These are phyloP conservation scores for Emericellopsis atlantica DNA, from an alignment of 2,329 filamentous ascomycete species.

Conservation along the genomic window DNA sequence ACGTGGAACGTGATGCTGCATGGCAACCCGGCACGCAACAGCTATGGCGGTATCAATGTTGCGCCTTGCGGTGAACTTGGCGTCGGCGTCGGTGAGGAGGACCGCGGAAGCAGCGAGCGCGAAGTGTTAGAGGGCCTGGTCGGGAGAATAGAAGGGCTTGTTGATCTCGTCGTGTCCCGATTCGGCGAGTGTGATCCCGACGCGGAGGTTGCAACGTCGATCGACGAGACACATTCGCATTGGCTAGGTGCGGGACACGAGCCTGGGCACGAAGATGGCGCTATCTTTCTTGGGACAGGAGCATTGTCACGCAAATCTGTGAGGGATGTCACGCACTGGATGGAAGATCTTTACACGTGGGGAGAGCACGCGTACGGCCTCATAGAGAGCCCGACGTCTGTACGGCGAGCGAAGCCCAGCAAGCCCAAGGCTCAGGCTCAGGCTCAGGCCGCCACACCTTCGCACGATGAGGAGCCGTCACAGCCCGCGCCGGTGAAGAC, in stretches of 20 bases:
- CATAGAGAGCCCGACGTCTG: slow-evolving; percentile 61
- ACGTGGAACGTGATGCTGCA: slow-evolving; percentile 86
- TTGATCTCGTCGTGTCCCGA: slow-evolving; percentile 78
- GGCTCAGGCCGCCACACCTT: neutral
- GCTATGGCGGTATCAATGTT: slow-evolving; percentile 77
- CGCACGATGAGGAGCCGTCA: neutral
- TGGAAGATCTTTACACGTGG: slow-evolving; percentile 76
- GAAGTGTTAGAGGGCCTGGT: slow-evolving; percentile 88
- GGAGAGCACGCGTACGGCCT: slow-evolving; percentile 80
- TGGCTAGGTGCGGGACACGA: slow-evolving; percentile 68
- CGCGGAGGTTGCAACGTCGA: slow-evolving; percentile 10
- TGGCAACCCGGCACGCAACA: slow-evolving; percentile 70
- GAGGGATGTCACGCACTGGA: slow-evolving; percentile 67
- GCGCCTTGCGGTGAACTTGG: slow-evolving; percentile 85
- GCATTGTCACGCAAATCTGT: slow-evolving; percentile 60
- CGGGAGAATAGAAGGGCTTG: slow-evolving; percentile 64
- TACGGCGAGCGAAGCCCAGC: slow-evolving; percentile 32
- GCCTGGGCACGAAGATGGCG: slow-evolving; percentile 63
- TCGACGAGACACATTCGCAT: slow-evolving; percentile 8
- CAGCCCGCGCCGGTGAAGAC: neutral
- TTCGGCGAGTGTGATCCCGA: slow-evolving; percentile 48
- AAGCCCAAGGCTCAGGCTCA: slow-evolving; percentile 8
- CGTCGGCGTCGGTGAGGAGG: slow-evolving; percentile 89
- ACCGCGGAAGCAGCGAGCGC: slow-evolving; percentile 84
- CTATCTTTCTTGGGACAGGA: slow-evolving; percentile 74